Conservation (phyloP, 805 yeast species). For the Yamadazyma nakazawae region DNA sequence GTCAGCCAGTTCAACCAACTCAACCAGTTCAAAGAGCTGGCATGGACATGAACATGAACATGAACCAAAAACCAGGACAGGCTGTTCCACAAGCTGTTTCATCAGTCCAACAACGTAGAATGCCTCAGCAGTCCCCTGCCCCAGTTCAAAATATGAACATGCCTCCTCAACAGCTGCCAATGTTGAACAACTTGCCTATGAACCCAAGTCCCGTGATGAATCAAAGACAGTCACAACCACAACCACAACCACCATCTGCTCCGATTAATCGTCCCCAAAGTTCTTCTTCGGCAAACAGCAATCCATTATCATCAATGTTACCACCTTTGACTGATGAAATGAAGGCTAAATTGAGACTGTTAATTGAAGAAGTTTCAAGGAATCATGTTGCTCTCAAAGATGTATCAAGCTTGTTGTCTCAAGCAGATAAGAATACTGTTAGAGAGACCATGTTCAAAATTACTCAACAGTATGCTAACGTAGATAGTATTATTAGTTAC, state of each 20-base stretch:
- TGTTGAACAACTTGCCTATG: slow-evolving; percentile 16
- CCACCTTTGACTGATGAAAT: slow-evolving; percentile 55
- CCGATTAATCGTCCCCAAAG: slow-evolving; percentile 8
- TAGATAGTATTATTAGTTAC: slow-evolving; percentile 75
- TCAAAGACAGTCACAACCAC: slow-evolving; percentile 3
- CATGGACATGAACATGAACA: slow-evolving; percentile 15
- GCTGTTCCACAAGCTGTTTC: slow-evolving; percentile 16
- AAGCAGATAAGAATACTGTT: slow-evolving; percentile 61
- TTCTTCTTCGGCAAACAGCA: not conserved
- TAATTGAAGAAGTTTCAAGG: slow-evolving; percentile 66
- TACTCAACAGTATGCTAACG: slow-evolving; percentile 60
- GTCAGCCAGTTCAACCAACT: not conserved
- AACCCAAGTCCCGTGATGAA: slow-evolving; percentile 14
- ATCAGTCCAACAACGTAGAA: slow-evolving; percentile 24
- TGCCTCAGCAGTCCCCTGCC: slow-evolving; percentile 6
- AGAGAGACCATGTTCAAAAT: slow-evolving; percentile 51
- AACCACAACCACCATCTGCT: not conserved
- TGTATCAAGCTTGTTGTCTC: slow-evolving; percentile 56
- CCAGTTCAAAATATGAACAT: not conserved
- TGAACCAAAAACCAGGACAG: slow-evolving; percentile 7
- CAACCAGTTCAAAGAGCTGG: not conserved
- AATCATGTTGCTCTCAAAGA: slow-evolving; percentile 66
- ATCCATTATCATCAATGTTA: slow-evolving; percentile 15
- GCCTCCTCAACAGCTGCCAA: not conserved
- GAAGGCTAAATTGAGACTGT: slow-evolving; percentile 55